Conservation (phyloP, 2,329 filamentous ascomycete species). For the Hypoxylon sp. region DNA sequence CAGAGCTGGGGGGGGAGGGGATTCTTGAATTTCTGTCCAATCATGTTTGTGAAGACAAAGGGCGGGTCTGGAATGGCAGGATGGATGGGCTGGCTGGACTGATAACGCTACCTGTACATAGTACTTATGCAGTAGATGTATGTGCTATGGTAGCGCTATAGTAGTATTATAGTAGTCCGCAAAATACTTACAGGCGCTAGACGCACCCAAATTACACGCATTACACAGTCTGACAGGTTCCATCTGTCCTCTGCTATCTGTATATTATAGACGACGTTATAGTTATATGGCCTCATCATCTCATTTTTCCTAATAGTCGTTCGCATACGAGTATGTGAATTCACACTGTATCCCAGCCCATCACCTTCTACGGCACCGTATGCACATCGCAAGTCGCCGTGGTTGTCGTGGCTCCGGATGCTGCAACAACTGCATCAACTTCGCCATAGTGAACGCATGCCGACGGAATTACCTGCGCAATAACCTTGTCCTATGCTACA, state of each 20-base stretch:
- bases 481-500: too few relatives aligned
- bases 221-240: too few relatives aligned
- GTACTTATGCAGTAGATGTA: too few relatives aligned
- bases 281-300: neutral
- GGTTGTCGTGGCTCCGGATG: slow-evolving; percentile 7
- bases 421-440: slow-evolving; percentile 26
- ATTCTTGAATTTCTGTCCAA: slow-evolving; percentile 17
- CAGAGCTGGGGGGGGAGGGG: slow-evolving; percentile 19
- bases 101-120: neutral
- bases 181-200: too few relatives aligned
- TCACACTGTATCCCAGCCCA: neutral
- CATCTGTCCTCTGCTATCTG: too few relatives aligned
- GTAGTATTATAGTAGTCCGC: too few relatives aligned
- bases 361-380: neutral
- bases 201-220: slow-evolving; percentile 20
- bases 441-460: slow-evolving; percentile 22
- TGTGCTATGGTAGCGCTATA: too few relatives aligned
- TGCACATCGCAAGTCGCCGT: slow-evolving; percentile 9
- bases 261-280: too few relatives aligned
- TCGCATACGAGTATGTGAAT: neutral
- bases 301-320: neutral
- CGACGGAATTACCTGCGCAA: slow-evolving; percentile 8
- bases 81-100: too few relatives aligned
- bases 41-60: neutral
- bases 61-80: slow-evolving; percentile 1